A percentile compares a stretch with the other conserved stretches of the same genome.
phyloP scores from a whole-genome alignment of 2,329 filamentous ascomycete species.

The Akanthomyces dipterigenus region DNA sequence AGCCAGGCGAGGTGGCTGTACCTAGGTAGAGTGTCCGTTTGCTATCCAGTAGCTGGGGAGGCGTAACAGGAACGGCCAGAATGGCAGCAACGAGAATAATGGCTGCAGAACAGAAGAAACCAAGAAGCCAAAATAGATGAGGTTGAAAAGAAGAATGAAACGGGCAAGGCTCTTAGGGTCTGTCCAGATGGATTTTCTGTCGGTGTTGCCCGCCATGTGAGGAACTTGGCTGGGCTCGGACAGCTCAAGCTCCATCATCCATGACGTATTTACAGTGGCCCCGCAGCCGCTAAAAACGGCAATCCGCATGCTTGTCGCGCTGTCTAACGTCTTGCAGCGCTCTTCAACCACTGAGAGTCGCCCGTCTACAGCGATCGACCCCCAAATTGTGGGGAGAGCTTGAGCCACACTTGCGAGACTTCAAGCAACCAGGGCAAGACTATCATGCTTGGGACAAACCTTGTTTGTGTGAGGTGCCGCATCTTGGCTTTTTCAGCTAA shows the following conservation, averaged over 20 bases:
- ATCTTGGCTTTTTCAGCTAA: neutral
- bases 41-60: neutral
- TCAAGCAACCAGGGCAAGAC: neutral
- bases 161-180: neutral
- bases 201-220: neutral
- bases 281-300: constrained; percentile 2
- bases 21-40: neutral
- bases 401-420: neutral
- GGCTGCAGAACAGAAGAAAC: neutral
- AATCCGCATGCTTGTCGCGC: neutral
- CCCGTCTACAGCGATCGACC: neutral
- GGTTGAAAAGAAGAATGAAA: neutral
- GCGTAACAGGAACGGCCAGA: neutral
- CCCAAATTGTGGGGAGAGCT: neutral
- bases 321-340: neutral
- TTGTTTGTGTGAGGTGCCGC: neutral
- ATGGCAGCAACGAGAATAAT: neutral
- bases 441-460: neutral
- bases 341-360: neutral
- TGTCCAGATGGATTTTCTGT: neutral
- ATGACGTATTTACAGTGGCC: constrained; percentile 11
- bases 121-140: neutral
- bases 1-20: neutral
- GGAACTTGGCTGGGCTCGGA: neutral
- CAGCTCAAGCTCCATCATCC: constrained; percentile 5